Conservation (phyloP, 2,329 filamentous ascomycete species). For the Phialophora verrucosa region DNA sequence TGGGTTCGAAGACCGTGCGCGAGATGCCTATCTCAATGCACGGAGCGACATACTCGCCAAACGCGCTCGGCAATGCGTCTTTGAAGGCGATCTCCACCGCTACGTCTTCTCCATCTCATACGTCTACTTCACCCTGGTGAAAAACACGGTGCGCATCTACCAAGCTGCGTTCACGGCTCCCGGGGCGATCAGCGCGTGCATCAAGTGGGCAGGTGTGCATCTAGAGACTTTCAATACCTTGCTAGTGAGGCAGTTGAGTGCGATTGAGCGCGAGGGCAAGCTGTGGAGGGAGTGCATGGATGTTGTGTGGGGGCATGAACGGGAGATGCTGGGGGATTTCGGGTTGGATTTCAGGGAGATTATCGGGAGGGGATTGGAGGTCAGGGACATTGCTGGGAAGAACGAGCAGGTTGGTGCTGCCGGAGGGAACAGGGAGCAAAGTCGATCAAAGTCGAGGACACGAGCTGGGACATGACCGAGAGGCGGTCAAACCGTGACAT, state of each 20-base stretch:
- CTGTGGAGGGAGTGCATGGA: slow-evolving; percentile 85
- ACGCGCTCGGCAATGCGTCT: slow-evolving; percentile 86
- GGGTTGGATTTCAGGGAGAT: slow-evolving; percentile 88
- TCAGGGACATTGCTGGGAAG: slow-evolving; percentile 21
- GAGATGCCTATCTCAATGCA: slow-evolving; percentile 83
- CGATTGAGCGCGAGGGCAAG: slow-evolving; percentile 74
- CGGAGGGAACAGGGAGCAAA: slow-evolving; percentile 9
- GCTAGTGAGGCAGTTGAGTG: slow-evolving; percentile 82
- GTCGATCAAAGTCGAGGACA: slow-evolving; percentile 29
- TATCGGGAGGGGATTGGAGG: slow-evolving; percentile 64
- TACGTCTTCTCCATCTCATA: slow-evolving; percentile 97
- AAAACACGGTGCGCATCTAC: slow-evolving; percentile 89
- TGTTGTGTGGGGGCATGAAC: slow-evolving; percentile 77
- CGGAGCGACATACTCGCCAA: slow-evolving; percentile 79
- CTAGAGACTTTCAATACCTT: slow-evolving; percentile 88
- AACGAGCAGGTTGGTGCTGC: neutral
- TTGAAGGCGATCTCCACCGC: slow-evolving; percentile 87
- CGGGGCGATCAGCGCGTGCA: slow-evolving; percentile 87
- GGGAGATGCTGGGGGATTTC: slow-evolving; percentile 75
- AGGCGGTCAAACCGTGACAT: neutral
- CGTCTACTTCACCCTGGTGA: slow-evolving; percentile 92
- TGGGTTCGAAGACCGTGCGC: slow-evolving; percentile 86
- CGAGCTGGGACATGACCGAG: slow-evolving; percentile 18
- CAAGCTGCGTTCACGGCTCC: slow-evolving; percentile 80
- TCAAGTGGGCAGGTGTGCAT: slow-evolving; percentile 97